Conservation (phyloP, 139 green algal genomes). For the Closterium sp. region DNA sequence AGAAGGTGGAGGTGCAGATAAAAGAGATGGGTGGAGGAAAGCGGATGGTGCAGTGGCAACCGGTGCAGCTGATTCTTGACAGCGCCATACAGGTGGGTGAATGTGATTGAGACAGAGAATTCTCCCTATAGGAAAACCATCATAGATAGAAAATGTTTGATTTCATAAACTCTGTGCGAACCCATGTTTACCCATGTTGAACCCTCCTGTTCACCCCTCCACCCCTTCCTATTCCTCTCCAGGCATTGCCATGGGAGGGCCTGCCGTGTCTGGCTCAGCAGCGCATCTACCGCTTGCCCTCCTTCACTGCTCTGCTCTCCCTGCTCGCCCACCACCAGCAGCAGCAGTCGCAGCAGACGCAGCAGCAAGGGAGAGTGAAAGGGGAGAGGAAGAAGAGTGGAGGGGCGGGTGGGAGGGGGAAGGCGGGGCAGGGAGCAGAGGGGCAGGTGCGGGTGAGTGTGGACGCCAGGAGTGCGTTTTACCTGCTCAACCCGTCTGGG, state of each 20-base stretch:
- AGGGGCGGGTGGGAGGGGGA: neutral
- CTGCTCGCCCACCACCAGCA: constrained; percentile 7
- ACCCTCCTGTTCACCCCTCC: neutral
- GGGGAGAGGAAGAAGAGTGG: neutral
- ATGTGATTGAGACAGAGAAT: too few species aligned
- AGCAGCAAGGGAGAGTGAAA: neutral
- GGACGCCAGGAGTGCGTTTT: constrained; percentile 59
- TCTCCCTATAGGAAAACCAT: too few species aligned
- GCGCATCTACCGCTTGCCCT: constrained; percentile 44
- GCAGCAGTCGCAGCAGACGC: neutral
- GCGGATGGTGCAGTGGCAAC: neutral
- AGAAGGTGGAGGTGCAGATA: neutral
- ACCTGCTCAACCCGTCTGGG: constrained; percentile 82
- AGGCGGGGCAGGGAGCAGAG: neutral
- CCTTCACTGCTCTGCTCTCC: constrained; percentile 4
- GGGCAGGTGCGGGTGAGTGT: constrained; percentile 1
- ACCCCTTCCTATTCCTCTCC: neutral
- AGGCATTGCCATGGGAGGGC: constrained; percentile 48
- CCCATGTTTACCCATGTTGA: too few species aligned
- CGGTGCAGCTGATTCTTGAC: neutral
- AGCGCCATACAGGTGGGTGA: neutral
- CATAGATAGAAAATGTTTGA: too few species aligned
- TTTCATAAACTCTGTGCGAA: too few species aligned
- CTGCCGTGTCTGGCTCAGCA: constrained; percentile 15
- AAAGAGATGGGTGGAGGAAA: neutral